A percentile compares a stretch with the other conserved stretches of the same genome.
phyloP scores from a whole-genome alignment of 345 rosid species.

The Rubroshorea leprosula region DNA sequence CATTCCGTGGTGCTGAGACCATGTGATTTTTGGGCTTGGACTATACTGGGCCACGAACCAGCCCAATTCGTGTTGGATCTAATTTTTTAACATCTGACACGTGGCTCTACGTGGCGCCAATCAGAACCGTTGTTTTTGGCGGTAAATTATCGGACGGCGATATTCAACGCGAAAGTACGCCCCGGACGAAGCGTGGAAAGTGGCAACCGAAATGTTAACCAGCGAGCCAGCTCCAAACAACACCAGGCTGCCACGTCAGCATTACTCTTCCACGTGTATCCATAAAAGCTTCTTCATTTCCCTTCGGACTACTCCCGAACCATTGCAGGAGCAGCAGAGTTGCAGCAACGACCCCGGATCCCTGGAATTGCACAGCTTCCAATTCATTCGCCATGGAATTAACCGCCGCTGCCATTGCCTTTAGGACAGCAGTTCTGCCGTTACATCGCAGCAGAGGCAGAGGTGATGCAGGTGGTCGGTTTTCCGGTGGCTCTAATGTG shows the following conservation, averaged over 20 bases:
- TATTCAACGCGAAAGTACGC: no score
- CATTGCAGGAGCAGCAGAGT: neutral
- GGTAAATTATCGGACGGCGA: constrained; percentile 11
- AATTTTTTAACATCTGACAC: no score
- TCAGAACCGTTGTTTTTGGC: no score
- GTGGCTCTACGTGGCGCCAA: no score
- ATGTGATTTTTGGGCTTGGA: neutral
- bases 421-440: constrained; percentile 2
- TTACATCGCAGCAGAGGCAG: constrained; percentile 1
- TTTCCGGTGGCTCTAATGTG: constrained; percentile 8
- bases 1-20: neutral
- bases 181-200: no score
- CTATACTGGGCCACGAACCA: neutral
- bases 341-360: no score
- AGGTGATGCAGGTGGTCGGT: neutral
- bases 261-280: neutral
- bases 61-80: neutral
- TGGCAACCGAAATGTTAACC: constrained; percentile 10
- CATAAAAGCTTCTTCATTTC: neutral
- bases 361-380: no score
- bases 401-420: constrained; percentile 4
- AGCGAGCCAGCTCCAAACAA: neutral
- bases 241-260: neutral
- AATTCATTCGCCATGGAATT: neutral
- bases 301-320: neutral